These are phyloP conservation scores for Penicillium samsonianum DNA, from an alignment of 495 filamentous ascomycete species.

Conservation along the genomic window DNA sequence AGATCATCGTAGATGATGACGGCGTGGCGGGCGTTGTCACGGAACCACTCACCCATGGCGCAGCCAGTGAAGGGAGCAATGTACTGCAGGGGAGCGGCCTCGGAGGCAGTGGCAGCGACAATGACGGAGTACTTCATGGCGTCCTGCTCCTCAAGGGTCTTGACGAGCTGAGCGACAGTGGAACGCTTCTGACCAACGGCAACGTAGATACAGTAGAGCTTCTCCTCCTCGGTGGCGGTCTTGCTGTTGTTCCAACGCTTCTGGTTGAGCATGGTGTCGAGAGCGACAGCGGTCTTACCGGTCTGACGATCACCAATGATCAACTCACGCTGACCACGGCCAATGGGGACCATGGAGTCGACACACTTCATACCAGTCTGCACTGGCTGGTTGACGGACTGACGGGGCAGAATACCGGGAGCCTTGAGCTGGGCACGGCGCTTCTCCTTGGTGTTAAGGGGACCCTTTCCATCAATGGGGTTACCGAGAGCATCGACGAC, in stretches of 20 bases:
- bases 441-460: constrained; percentile 85
- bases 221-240: constrained; percentile 82
- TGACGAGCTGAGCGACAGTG: constrained; percentile 97
- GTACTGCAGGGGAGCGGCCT: constrained; percentile 93
- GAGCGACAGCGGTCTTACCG: constrained; percentile 98
- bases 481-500: constrained; percentile 98
- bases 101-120: constrained; percentile 95
- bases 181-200: constrained; percentile 99
- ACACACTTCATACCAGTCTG: constrained; percentile 99
- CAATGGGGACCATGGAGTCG: constrained; percentile 99
- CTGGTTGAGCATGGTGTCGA: constrained; percentile 98
- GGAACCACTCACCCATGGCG: constrained; percentile 83
- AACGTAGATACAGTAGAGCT: constrained; percentile 99
- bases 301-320: constrained; percentile 99
- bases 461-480: constrained; percentile 99
- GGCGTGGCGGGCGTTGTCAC: constrained; percentile 90
- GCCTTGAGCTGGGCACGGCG: constrained; percentile 98
- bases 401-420: constrained; percentile 95
- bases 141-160: constrained; percentile 99
- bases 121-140: constrained; percentile 98
- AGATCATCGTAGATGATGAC: constrained; percentile 96
- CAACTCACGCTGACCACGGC: constrained; percentile 99
- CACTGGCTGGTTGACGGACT: constrained; percentile 95
- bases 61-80: constrained; percentile 91
- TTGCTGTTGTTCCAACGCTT: constrained; percentile 96